These are phyloP conservation scores for Fusarium oligoseptatum DNA, from an alignment of 2,329 filamentous ascomycete species.

Conservation along the genomic window DNA sequence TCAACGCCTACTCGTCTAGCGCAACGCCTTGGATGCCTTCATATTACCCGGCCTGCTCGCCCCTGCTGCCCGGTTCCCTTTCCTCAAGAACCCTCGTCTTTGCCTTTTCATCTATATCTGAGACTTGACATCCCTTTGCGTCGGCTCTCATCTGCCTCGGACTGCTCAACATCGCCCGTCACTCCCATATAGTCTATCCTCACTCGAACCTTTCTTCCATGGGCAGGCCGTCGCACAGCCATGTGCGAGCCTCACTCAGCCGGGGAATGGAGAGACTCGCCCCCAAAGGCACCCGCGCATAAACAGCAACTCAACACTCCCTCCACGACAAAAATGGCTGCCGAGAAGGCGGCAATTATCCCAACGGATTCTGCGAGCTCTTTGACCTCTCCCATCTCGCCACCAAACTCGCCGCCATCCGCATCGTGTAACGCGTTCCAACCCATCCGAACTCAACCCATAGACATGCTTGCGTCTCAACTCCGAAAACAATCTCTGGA, in stretches of 20 bases:
- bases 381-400: constrained; percentile 32
- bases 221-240: constrained; percentile 35
- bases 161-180: background rate
- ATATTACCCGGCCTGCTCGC: constrained; percentile 44
- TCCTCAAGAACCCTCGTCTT: constrained; percentile 21
- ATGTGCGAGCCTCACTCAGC: constrained; percentile 44
- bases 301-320: constrained; percentile 2
- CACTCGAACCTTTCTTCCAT: constrained; percentile 29
- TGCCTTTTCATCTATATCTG: background rate
- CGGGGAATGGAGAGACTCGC: constrained; percentile 33
- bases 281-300: constrained; percentile 23
- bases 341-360: background rate
- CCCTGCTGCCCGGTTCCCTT: constrained; percentile 31
- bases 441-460: constrained; percentile 21
- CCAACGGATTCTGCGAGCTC: constrained; percentile 7
- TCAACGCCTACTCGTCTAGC: constrained; percentile 46
- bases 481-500: constrained; percentile 41
- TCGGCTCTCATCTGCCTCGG: background rate
- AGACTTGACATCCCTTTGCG: background rate
- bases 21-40: constrained; percentile 48
- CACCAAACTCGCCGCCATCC: constrained; percentile 33
- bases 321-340: constrained; percentile 14
- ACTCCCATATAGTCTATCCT: background rate
- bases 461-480: constrained; percentile 41
- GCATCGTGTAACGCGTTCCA: constrained; percentile 7